Evolutionary conservation across 352 stramenopile species (phyloP), one percentile per base, ranked within the genome.

Genomic region (Phytophthora sojae): DNA sequence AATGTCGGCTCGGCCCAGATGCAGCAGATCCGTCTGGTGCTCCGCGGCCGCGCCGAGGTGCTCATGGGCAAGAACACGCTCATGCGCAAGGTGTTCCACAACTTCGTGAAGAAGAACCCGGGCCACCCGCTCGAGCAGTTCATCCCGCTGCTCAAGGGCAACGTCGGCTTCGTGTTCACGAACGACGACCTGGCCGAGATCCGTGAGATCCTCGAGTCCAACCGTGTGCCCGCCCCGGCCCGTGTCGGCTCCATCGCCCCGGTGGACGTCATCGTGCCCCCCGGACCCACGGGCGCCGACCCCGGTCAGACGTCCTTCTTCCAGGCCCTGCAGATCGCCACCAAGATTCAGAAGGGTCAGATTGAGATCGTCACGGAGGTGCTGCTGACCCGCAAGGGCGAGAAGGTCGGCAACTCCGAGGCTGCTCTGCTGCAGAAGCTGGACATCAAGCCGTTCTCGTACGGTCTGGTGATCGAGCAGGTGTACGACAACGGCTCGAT

Each of bases 51-150:
- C 61, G 98, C 96, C 57, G 96, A 99, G 55, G 85, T 99, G 56
- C 92, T 99, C 70, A 99, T 99, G 97, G 98, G 98, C 80, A 99
- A 99, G 92, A 99, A 99, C 92, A 99, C 98, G 76, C 97, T 99
- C 80, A 99, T 99, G 91, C 92, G 98, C 72, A 99, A 99, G 81
- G 96, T 98, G 74, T 98, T 99, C 73, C 87, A 86, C 79, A 98
- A 97, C 73, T 99, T 95, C 86, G 58, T 98, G 25, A 97, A 98
- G 73, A 97, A 99, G 74, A 99, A 99, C 88, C 97, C 97, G 26
- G 97, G 91, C 71, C 94, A 98, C 80, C 97, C 97, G 67, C 89
- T 98, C 53, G 92, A 97, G 74, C 68, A 88, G 63, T 66, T 99
- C 55, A 83, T 97, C 64, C 83, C 89, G 63, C 69, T 93, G 53